Conservation (phyloP, 371 early-diverging fungal species). For the Apophysomyces elegans region DNA sequence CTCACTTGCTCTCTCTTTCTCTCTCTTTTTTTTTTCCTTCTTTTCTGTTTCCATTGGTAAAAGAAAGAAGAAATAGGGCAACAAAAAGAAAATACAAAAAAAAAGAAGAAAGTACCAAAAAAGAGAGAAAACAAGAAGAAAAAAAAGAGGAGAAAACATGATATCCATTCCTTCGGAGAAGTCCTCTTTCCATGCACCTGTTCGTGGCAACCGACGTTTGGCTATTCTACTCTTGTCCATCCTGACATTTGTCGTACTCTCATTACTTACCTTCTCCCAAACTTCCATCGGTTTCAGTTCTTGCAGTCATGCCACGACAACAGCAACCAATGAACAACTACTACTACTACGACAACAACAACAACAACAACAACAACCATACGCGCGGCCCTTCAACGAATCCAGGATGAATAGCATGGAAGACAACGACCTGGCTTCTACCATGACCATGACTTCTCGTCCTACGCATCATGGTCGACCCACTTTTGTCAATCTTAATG, state of each 20-base stretch:
- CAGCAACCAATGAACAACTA: no score
- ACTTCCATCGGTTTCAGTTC: constrained; percentile 2
- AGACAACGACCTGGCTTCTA: neutral
- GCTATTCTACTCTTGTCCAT: constrained; percentile 31
- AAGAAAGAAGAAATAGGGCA: no score
- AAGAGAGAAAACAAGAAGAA: neutral
- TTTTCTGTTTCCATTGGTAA: neutral
- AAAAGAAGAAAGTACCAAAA: no score
- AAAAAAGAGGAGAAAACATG: neutral
- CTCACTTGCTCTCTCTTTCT: constrained; percentile 11
- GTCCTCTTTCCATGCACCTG: constrained; percentile 26
- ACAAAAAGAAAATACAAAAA: no score
- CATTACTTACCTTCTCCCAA: constrained; percentile 11
- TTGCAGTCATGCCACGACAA: neutral
- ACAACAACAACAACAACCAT: no score
- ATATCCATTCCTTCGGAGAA: constrained; percentile 29
- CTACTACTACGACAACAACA: no score
- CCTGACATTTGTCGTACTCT: constrained; percentile 30
- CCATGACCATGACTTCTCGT: constrained; percentile 29
- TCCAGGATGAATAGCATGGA: no score
- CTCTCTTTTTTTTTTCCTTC: neutral
- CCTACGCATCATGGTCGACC: constrained; percentile 1
- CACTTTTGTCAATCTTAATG: constrained; percentile 24
- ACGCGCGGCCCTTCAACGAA: constrained; percentile 28
- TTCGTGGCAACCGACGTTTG: constrained; percentile 42